Percentiles rank a stretch among this genome's conserved stretches.
These are phyloP conservation scores for Talaromyces amestolkiae DNA, from an alignment of 2,329 filamentous ascomycete species.

Conservation along the genomic window DNA sequence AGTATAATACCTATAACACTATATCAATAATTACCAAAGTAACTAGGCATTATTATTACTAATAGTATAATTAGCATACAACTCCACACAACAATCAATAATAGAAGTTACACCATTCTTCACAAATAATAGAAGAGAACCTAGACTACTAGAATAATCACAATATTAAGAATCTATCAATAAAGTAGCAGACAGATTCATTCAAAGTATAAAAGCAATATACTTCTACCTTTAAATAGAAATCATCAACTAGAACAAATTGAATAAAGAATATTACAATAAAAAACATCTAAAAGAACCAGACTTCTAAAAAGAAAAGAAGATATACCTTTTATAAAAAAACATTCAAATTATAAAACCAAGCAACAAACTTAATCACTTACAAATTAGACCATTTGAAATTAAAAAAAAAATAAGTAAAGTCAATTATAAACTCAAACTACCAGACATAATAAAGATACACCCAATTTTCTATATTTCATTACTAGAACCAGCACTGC, in stretches of 20 bases:
- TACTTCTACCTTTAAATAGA: neutral
- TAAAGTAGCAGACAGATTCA: neutral
- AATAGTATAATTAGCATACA: neutral
- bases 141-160: neutral
- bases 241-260: neutral
- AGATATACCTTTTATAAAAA: neutral
- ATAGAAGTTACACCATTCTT: neutral
- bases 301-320: neutral
- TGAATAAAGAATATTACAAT: neutral
- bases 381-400: neutral
- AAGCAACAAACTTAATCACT: neutral
- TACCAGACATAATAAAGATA: neutral
- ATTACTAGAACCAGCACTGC: neutral
- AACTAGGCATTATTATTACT: too few species aligned
- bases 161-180: neutral
- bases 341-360: neutral
- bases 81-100: neutral
- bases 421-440: slow-evolving; percentile 6
- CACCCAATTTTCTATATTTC: neutral
- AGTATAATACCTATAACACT: too few species aligned
- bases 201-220: neutral
- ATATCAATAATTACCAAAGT: too few species aligned
- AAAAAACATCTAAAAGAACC: neutral
- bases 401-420: slow-evolving; percentile 5
- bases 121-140: neutral